Base-by-base conservation (phyloP, 208 protist species). In the Balamuthia mandrillaris region DNA sequence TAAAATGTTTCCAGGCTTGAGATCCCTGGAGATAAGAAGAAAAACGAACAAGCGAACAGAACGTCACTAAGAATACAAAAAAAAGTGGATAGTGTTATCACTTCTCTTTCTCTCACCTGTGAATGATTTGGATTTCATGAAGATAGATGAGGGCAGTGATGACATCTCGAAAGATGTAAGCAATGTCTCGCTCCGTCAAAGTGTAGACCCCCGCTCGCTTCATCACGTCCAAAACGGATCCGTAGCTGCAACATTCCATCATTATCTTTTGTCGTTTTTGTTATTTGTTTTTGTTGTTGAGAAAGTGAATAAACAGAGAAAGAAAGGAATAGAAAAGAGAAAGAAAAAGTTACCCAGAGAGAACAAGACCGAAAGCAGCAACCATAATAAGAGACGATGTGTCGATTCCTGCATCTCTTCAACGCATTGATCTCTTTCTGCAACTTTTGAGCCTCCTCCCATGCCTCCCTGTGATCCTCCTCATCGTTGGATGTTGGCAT, bases 351-450 rank as follows among this genome's bases (percentile, higher is more conserved):
- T 1, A 79, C 70, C 70, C 70, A 79, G 21, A 79, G 70, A 27
- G 44, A 79, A 37, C 58, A 60, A 39, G 51, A 60, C 12, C 70
- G n/a, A 24, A 79, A 39, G 42, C 70, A 79, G 10, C 44, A 79
- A 31, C 70, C 35, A 18, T 60, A 79, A 47, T 79, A 79, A 24
- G 70, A 79, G 12, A 79, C 70, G 49, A 79, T 58, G 49, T 79
- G 70, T 3, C 18, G 24, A 31, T 31, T 60, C 21, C 70, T 39
- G 35, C 70, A 79, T 18, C 18, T 79, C 49, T 79, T 79, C 31
- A 79, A 47, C 70, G 58, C 70, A 47, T 79, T 47, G 18, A 79
- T 79, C 70, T 79, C 70, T 47, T 79, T 79, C 18, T 60, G n/a
- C 24, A 79, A 21, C 45, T 79, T 39, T 12, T 37, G 42, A 16